phyloP scores from a whole-genome alignment of 75 land plant species.

The Larix kaempferi region DNA sequence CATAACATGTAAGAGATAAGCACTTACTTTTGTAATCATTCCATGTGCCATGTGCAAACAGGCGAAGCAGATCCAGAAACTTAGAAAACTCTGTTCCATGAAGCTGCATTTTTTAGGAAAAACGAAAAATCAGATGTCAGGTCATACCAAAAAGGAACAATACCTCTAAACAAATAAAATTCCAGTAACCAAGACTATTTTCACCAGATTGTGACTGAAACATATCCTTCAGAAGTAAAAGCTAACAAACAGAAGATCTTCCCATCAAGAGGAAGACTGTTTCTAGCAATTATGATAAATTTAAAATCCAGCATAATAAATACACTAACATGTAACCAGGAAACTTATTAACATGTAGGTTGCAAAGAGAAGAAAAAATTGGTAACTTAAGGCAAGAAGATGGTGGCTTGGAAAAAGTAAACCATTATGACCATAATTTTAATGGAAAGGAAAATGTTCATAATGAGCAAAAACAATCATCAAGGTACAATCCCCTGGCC shows the following conservation, averaged over 20 bases:
- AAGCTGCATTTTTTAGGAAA: conserved; percentile 45
- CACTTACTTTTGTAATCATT: conserved; percentile 91
- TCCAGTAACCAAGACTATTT: neutral
- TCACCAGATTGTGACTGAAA: neutral
- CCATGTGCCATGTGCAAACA: conserved; percentile 98
- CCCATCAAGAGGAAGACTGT: neutral
- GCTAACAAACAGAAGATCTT: neutral
- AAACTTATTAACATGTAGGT: neutral
- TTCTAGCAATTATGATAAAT: neutral
- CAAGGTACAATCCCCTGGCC: neutral
- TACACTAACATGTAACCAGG: neutral
- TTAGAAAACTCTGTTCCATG: conserved; percentile 71
- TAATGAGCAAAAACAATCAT: neutral
- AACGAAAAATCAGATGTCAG: no score
- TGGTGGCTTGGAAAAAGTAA: no score
- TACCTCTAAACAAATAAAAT: neutral
- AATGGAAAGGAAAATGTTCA: neutral
- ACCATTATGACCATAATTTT: no score
- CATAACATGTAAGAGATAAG: neutral
- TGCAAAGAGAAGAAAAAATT: neutral
- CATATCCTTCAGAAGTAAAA: no score
- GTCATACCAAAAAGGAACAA: neutral
- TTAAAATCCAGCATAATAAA: neutral
- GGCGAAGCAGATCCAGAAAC: conserved; percentile 69
- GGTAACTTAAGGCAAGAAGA: no score